Base-by-base conservation (phyloP, 106 monocot genomes). In the Xerophyta viscosa region DNA sequence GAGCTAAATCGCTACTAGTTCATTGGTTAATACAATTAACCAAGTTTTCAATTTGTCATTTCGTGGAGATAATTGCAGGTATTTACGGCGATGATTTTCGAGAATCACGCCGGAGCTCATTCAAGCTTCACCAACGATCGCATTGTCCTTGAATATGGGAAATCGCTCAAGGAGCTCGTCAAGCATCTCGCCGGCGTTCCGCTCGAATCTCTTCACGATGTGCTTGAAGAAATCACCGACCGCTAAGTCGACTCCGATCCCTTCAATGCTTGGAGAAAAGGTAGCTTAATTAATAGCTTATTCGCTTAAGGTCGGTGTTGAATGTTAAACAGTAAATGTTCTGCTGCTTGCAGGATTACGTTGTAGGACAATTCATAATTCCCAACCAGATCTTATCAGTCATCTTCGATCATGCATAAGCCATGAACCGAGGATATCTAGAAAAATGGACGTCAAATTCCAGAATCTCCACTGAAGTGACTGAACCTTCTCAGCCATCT, bases 101-200 rank as follows among this genome's bases (percentile, higher is more conserved):
- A 71, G 66, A 77, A 45, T 60, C 76, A 77, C 31, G 60, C 76
- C 15, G 56, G 66, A 8, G 59, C 21, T 21, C 6, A 46, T 8
- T 26, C 48, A 20, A 64, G 50, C 2, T 24, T 41, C 24, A 24
- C 28, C 20, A 68, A 70, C 56, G 50, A 66, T 56, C 65, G 71
- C 47, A 66, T 77, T n/a, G 48, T 60, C 29, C 47, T 77, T 26
- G 18, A 30, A 4, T 70, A 62, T 66, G 70, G 66, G 14, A 43
- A 20, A 14, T 48, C 46, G 11, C 54, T 77, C 20, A 31, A 71
- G 30, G 27, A 66, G 41, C 44, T 77, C 9, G 57, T 62, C 27
- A 52, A 61, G 29, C 1, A 30, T 29, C 13, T 77, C 0, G 33
- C 4, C 23, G n/a, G 36, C 0, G 44, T 52, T 9, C 56, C 74